phyloP scores from a whole-genome alignment of 352 stramenopile species.

The Phytophthora idaei region DNA sequence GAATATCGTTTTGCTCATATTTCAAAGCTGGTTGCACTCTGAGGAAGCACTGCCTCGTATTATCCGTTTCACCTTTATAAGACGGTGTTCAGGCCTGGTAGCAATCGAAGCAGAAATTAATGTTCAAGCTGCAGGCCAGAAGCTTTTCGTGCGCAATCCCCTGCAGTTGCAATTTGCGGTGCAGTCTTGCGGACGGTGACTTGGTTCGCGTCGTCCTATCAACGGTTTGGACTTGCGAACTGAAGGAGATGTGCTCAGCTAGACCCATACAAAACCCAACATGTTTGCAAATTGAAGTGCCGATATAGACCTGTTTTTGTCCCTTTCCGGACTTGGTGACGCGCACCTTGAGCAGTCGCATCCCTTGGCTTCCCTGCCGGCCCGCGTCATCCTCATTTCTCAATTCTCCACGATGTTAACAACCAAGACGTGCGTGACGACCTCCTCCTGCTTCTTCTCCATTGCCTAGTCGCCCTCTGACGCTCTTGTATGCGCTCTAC shows the following conservation, averaged over 20 bases:
- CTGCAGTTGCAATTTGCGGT: not conserved
- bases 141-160: constrained; percentile 11
- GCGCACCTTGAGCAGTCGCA: constrained; percentile 13
- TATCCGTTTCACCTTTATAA: not conserved
- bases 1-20: not conserved
- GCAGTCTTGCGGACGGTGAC: not conserved
- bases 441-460: not conserved
- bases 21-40: no score
- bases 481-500: constrained; percentile 5
- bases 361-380: not conserved
- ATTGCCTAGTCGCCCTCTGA: constrained; percentile 6
- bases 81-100: not conserved
- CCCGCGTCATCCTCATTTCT: constrained; percentile 26
- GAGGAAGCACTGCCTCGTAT: not conserved
- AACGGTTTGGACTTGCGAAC: constrained; percentile 26
- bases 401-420: constrained; percentile 44
- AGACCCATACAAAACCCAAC: constrained; percentile 21
- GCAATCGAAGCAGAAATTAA: constrained; percentile 7
- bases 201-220: constrained; percentile 26
- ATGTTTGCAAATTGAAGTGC: constrained; percentile 5
- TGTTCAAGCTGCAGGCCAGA: constrained; percentile 2
- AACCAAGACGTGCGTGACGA: constrained; percentile 38
- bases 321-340: not conserved
- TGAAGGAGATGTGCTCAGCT: constrained; percentile 19
- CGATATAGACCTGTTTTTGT: constrained; percentile 12